Base-by-base conservation (phyloP, 768 basidiomycete species). In the Russula griseocarnosa region DNA sequence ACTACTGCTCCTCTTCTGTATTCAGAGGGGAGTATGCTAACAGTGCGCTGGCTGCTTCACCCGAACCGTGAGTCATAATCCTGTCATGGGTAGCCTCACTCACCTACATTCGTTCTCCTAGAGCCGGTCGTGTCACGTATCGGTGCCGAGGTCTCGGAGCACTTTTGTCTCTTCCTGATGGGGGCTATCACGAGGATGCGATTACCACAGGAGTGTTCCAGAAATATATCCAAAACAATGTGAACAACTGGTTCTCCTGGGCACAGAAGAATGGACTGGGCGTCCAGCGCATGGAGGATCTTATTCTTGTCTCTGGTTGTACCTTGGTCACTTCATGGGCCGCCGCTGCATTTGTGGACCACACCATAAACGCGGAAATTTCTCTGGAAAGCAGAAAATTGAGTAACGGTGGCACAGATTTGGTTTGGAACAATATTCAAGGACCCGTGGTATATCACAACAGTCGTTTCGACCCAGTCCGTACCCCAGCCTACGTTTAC, bases 271-370 rank as follows among this genome's bases (percentile, higher is more conserved):
- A 32, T 4, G 30, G 30, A 1, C 32, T 34, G 9, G 32, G 32
- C 32, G 32, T 34, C 32, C 0, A 11, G 9, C 32, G 32, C 32
- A 34, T 34, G 32, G 32, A 34, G 10, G 32, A 34, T 3, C 32
- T 34, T 34, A 11, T 34, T 34, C 32, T 34, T 34, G 32, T 34
- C 32, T 11, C 10, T 34, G 32, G 32, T 34, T 34, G 32, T 11
- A 34, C 32, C 10, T n/a, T 46, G n/a, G 53, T 38, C 11, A 18
- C 28, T 5, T 36, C 62, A 26, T 63, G 62, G 62, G 62, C 56
- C n/a, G 51, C 28, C n/a, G 56, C 51, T 38, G 34, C 51, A 7
- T 49, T 64, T 36, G 7, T 24, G 5, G 53, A 51, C 49, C 13
- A 42, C 16, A 11, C 34, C 4, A 5, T 3, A n/a, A 10, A 49